Conservation (phyloP, 2,329 filamentous ascomycete genomes). For the Talaromyces sp. region DNA sequence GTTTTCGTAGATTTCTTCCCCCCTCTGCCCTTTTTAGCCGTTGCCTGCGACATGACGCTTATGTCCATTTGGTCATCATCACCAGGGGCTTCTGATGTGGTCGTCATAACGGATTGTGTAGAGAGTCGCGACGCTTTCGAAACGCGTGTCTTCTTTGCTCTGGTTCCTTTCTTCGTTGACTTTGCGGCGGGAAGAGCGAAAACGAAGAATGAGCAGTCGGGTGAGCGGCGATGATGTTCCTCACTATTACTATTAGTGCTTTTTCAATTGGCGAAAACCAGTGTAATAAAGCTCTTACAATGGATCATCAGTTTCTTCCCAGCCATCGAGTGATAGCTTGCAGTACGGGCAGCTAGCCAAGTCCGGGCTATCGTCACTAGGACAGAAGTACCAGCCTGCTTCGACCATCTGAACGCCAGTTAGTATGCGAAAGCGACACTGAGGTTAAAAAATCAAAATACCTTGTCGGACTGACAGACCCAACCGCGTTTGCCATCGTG, state of each 20-base stretch:
- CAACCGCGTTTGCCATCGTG: slow-evolving; percentile 83
- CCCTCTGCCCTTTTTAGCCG: slow-evolving; percentile 52
- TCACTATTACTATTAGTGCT: slow-evolving; percentile 50
- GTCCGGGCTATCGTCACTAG: slow-evolving; percentile 75
- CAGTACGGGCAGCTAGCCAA: slow-evolving; percentile 91
- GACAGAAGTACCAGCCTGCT: slow-evolving; percentile 91
- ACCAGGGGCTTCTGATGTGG: slow-evolving; percentile 40
- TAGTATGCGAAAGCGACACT: background rate
- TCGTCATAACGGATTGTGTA: slow-evolving; percentile 44
- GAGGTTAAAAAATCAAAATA: slow-evolving; percentile 29
- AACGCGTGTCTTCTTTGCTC: slow-evolving; percentile 49
- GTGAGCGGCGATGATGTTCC: slow-evolving; percentile 76
- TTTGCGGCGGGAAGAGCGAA: slow-evolving; percentile 52
- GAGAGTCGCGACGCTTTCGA: slow-evolving; percentile 68
- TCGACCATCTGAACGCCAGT: slow-evolving; percentile 63
- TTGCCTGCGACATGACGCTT: slow-evolving; percentile 48
- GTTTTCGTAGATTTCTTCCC: slow-evolving; percentile 38
- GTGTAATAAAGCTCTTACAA: slow-evolving; percentile 50
- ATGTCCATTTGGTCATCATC: slow-evolving; percentile 53
- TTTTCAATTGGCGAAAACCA: slow-evolving; percentile 13
- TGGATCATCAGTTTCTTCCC: slow-evolving; percentile 90
- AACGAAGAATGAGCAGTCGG: slow-evolving; percentile 76
- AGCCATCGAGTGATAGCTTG: slow-evolving; percentile 81
- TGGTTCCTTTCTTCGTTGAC: slow-evolving; percentile 57
- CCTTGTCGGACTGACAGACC: slow-evolving; percentile 86